Evolutionary conservation across 108 stramenopile genomes (phyloP).

Genomic region (Skeletonema menzelii): DNA sequence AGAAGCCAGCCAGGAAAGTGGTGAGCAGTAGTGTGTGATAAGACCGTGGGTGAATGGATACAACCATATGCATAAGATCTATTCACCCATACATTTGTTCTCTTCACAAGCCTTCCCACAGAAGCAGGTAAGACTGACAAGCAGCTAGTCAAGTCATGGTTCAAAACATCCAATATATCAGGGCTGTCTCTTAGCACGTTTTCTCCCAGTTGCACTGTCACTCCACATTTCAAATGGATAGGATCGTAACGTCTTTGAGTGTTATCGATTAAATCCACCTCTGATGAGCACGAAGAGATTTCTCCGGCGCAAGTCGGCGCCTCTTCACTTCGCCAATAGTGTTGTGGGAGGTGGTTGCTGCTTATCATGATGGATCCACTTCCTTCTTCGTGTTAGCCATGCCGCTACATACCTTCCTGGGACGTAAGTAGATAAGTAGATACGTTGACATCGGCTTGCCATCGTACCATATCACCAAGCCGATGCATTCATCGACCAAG

Average conservation of each 20-base stretch:
- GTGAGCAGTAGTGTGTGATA: conserved; percentile 70
- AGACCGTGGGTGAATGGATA: neutral
- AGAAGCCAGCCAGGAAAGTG: conserved; percentile 72
- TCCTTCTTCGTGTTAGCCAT: too few species aligned
- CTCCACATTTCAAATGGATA: conserved; percentile 56
- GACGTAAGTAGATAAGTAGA: too few species aligned
- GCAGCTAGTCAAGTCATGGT: conserved; percentile 58
- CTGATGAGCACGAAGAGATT: neutral
- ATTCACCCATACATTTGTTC: conserved; percentile 81
- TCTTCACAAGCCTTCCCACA: conserved; percentile 54
- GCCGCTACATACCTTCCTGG: too few species aligned
- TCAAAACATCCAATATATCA: conserved; percentile 52
- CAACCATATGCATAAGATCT: neutral
- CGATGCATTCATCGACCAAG: too few species aligned
- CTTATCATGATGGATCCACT: neutral
- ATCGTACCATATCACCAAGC: too few species aligned
- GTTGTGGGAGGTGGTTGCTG: neutral
- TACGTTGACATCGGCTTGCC: too few species aligned
- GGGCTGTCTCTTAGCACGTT: conserved; percentile 62
- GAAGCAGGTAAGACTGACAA: conserved; percentile 62
- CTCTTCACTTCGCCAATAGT: neutral
- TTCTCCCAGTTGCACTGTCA: conserved; percentile 54
- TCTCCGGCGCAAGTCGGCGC: neutral
- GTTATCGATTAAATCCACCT: conserved; percentile 68
- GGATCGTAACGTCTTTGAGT: conserved; percentile 50